Conservation (phyloP, 441 rosid genomes). For the Melastoma candidum region DNA sequence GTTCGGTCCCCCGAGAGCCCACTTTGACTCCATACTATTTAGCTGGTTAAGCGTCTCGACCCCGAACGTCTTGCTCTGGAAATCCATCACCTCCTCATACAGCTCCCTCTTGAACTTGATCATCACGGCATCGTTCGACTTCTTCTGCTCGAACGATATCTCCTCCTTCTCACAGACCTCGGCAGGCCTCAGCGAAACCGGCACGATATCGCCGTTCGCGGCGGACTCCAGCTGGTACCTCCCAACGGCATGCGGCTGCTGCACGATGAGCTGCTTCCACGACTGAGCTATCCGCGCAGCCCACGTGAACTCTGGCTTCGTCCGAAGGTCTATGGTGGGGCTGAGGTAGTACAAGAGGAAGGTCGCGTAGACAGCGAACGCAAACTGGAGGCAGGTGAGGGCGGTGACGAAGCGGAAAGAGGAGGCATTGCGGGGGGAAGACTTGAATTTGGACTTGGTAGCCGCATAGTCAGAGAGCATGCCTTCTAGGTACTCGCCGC, state of each 20-base stretch:
- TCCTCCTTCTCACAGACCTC: conserved; percentile 78
- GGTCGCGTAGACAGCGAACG: conserved; percentile 86
- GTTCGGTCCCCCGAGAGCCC: conserved; percentile 54
- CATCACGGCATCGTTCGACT: conserved; percentile 64
- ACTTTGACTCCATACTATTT: conserved; percentile 68
- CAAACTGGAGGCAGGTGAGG: conserved; percentile 71
- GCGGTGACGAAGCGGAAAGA: conserved; percentile 57
- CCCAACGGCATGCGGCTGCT: conserved; percentile 55
- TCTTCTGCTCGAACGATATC: conserved; percentile 84
- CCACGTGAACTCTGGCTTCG: conserved; percentile 85
- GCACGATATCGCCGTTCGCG: conserved; percentile 8
- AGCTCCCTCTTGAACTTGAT: conserved; percentile 72
- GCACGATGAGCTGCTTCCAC: conserved; percentile 62
- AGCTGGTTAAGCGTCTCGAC: conserved; percentile 61
- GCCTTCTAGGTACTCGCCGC: conserved; percentile 69
- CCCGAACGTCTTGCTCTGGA: conserved; percentile 48
- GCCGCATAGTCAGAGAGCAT: conserved; percentile 55
- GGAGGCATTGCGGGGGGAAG: conserved; percentile 21
- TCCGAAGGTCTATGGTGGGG: conserved; percentile 61
- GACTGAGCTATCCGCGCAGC: conserved; percentile 67
- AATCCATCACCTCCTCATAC: conserved; percentile 46
- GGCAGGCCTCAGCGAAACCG: conserved; percentile 21
- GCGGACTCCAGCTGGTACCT: conserved; percentile 31
- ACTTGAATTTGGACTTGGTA: conserved; percentile 29
- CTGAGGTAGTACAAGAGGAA: conserved; percentile 83